Base-by-base conservation (phyloP, 768 basidiomycete species). In the Hygrocybe coccinea region DNA sequence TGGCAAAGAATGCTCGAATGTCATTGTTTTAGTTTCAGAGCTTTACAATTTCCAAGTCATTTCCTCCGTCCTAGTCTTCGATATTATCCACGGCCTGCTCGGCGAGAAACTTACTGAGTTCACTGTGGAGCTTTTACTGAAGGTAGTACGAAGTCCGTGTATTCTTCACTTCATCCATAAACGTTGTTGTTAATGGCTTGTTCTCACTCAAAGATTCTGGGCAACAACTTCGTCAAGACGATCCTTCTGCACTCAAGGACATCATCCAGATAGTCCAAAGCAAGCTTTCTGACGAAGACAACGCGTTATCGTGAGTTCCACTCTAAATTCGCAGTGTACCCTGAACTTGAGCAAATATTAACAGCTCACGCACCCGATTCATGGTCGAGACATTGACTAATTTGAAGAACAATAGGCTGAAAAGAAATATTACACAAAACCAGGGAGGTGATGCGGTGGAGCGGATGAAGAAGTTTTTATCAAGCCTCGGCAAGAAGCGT, bases 41-140 rank as follows among this genome's bases (percentile, higher is more conserved):
- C 74, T 99, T 17, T 98, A 97, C 75, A 97, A 97, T 67, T 94
- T 97, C 66, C 90, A 93, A 71, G 91, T 97, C 21, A 81, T 98
- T 52, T 91, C 91, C 2, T 91, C 85, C 55, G 73, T 87, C 10
- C 77, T 98, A n/a, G 73, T 97, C 46, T 98, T 93, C 70, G 97
- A 97, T 65, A 68, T 97, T 47, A 86, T 98, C 60, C 84, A 89
- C 7, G 76, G 78, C 12, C 78, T 98, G 45, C 74, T 98, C 46
- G 72, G 79, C 1, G 73, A 73, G 5, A 74, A 82, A 2, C 71
- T 95, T 52, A 76, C 79, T 0, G 95, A 97, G 68, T 82, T 89
- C 56, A 79, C 82, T 33, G 89, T 97, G 6, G 97, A 98, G 67
- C 73, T 95, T 4, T 62, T 99, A 52, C 78, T 97, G 49, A 94